Evolutionary conservation across 2,329 filamentous ascomycete species (phyloP), one percentile per base, ranked within the genome.

Genomic region (Shiraia sp.): DNA sequence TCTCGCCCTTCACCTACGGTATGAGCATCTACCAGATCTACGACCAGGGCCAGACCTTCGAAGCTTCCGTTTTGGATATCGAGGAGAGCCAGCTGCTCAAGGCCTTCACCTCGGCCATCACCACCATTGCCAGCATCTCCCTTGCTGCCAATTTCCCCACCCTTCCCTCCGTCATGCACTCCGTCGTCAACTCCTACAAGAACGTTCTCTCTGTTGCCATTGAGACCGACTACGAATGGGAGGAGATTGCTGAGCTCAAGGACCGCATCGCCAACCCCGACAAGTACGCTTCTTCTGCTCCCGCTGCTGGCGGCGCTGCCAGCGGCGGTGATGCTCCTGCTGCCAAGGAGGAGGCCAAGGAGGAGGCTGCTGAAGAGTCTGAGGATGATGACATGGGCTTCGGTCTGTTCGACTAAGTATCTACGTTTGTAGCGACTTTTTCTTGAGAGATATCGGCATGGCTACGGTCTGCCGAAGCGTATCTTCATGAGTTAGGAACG

Each of bases 181-280:
- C 90, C 59, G 65, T 99, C 59, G 81, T 97, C 83, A 99, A 97
- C 85, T 75, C 80, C 68, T 99, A 99, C 89, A 99, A 99, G 90
- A 96, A 96, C 72, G 79, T 88, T 60, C 79, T 97, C 62, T 81
- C 93, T 60, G 85, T 96, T 66, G 95, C 93, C 67, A 74, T 99
- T 68, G 82, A 85, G 77, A 96, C 89, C 65, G 91, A 95, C 61
- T 87, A 86, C 82, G 86, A 84, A 77, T 99, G 93, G 92, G 85
- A 91, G 66, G 90, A 89, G 76, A 96, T 99, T 69, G 85, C 95
- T 69, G 82, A 96, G 78, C 87, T 99, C 79, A 99, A 99, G 88
- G 93, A 99, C 80, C 90, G 93, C 74, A 96, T 99, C 69, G 90
- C 90, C 78, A 97, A 99, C 85, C 95, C 95, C 63, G 93, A 99